Evolutionary conservation across 2,329 filamentous ascomycete genomes (phyloP).

Genomic region (Fusarium caatingaense): DNA sequence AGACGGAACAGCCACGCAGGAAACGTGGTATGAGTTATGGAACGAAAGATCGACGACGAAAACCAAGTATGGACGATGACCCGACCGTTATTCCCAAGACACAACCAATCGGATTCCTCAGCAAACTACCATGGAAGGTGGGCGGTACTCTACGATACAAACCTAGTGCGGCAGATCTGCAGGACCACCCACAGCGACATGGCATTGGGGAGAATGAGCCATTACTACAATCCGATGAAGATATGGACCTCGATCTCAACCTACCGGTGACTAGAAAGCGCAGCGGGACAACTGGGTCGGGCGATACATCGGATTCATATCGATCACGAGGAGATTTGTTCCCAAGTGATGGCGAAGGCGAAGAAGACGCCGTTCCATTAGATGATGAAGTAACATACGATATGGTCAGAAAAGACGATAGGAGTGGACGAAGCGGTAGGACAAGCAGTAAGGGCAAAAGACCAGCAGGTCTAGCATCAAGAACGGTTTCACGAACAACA

Average conservation of each 20-base stretch:
- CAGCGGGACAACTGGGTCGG: conserved; percentile 83
- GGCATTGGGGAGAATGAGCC: conserved; percentile 73
- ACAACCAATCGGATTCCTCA: conserved; percentile 85
- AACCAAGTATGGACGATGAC: conserved; percentile 69
- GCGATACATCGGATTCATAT: conserved; percentile 84
- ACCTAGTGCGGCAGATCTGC: conserved; percentile 89
- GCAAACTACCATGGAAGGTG: conserved; percentile 84
- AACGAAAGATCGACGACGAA: conserved; percentile 67
- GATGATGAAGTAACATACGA: conserved; percentile 92
- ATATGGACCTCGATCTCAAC: conserved; percentile 48
- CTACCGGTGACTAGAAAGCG: conserved; percentile 61
- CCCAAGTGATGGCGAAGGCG: conserved; percentile 84
- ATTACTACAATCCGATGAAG: conserved; percentile 63
- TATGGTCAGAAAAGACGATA: conserved; percentile 80
- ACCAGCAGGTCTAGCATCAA: conserved; percentile 56
- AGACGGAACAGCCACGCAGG: conserved; percentile 72
- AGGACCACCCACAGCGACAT: conserved; percentile 79
- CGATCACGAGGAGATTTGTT: conserved; percentile 91
- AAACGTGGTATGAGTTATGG: conserved; percentile 93
- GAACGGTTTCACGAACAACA: conserved; percentile 70
- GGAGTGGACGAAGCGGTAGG: conserved; percentile 68
- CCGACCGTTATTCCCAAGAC: conserved; percentile 92
- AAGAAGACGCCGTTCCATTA: conserved; percentile 92
- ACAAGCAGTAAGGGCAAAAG: conserved; percentile 70
- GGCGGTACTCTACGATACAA: conserved; percentile 87